Percentiles rank a stretch among this genome's conserved stretches.
Evolutionary conservation across 257 asterid genomes (phyloP).

Genomic region (Gentiana straminea): DNA sequence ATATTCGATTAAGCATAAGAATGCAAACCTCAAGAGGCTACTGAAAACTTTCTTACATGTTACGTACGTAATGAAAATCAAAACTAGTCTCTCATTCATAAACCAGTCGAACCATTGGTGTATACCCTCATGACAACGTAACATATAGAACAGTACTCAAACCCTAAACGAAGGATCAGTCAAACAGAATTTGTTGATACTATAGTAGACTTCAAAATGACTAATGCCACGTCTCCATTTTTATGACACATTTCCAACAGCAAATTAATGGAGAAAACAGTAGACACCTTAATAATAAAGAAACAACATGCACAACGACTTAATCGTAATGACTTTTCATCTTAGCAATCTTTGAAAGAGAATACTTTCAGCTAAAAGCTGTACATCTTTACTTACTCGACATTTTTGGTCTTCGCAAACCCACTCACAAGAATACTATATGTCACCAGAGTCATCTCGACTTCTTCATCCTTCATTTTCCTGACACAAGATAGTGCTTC

Average conservation of each 20-base stretch:
- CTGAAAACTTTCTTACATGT: no score
- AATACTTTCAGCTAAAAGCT: background rate
- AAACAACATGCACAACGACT: background rate
- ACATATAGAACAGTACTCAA: background rate
- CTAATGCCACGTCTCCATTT: no score
- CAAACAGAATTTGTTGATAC: no score
- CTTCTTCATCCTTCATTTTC: constrained; percentile 80
- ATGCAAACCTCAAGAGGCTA: no score
- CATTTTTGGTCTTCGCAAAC: constrained; percentile 57
- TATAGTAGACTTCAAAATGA: no score
- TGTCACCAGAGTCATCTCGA: constrained; percentile 86
- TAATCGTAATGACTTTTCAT: background rate
- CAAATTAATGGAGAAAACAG: no score
- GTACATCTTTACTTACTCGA: constrained; percentile 47
- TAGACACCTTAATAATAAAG: no score
- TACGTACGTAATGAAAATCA: no score
- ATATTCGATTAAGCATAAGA: background rate
- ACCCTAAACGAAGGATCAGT: no score
- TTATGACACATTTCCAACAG: no score
- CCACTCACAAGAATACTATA: constrained; percentile 88
- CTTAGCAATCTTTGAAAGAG: constrained; percentile 5
- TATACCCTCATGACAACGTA: background rate
- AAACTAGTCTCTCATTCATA: no score
- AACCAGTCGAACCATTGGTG: no score
- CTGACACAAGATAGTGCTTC: constrained; percentile 88